Base-by-base conservation (phyloP, 1,139 yeast genomes). In the Lodderomyces elongisporus region DNA sequence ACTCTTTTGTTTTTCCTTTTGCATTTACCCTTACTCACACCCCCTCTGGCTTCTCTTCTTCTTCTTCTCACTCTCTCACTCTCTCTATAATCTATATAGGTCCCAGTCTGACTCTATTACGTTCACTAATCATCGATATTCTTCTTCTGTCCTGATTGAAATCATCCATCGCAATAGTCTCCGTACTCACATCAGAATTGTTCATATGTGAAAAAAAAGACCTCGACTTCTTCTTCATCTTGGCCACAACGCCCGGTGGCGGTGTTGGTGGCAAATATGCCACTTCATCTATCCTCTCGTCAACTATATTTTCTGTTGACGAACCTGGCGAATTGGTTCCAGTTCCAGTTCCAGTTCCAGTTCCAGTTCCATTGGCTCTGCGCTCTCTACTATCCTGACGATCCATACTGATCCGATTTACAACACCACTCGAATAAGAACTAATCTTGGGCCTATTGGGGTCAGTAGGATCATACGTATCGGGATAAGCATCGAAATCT, bases 391-490 rank as follows among this genome's bases (percentile, higher is more conserved):
- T n/a, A n/a, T n/a, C n/a, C 22, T 18, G 7, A 18, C 10, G 22
- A 10, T 18, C 31, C 39, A 43, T 36, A 31, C 55, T 52, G 38
- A 56, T 45, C 28, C 54, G 41, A 33, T 44, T 48, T 5, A 57
- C 44, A 9, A 41, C 39, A 14, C 47, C 51, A 24, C 43, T 44
- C 15, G 53, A 41, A 42, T 62, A 63, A 10, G 52, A 45, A 39
- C 62, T 66, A 45, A 59, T 56, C 47, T 58, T 70, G 42, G 51
- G 62, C 43, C 63, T 60, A 42, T 54, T 55, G 5, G 70, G 73
- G 49, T 79, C 85, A 2, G 85, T 75, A 30, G 87, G 88, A 46
- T 79, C 84, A 51, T 79, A 74, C 37, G 67, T 68, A 14, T 58
- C 60, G 5, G 84, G 77, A 51, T 77, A 74, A 15, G 69, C 71